Percentiles rank a stretch among this genome's conserved stretches.
Conservation (phyloP, 495 filamentous ascomycete species). For the Penicillium argentinense region DNA sequence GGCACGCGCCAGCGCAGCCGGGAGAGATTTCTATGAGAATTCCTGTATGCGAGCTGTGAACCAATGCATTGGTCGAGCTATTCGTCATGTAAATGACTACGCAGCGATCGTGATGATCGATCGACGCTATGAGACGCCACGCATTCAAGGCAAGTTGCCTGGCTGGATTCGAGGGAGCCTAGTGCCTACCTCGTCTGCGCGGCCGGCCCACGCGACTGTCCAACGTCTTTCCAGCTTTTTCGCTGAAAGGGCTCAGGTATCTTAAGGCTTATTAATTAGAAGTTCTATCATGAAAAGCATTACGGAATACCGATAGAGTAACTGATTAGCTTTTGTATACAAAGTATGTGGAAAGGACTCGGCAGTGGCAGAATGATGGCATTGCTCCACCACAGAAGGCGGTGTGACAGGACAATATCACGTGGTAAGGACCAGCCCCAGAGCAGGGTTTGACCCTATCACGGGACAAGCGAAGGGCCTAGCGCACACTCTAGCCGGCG, state of each 20-base stretch:
- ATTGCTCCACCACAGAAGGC: conserved; percentile 1
- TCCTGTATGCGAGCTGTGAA: conserved; percentile 96
- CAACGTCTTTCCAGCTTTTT: conserved; percentile 41
- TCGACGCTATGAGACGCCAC: conserved; percentile 64
- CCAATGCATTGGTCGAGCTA: conserved; percentile 91
- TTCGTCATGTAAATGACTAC: conserved; percentile 84
- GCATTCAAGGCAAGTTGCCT: conserved; percentile 78
- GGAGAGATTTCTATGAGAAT: conserved; percentile 88
- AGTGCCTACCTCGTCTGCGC: conserved; percentile 16
- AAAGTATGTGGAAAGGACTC: background rate
- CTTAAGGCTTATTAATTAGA: background rate
- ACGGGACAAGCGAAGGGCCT: conserved; percentile 43
- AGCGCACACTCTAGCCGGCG: conserved; percentile 44
- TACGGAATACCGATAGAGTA: background rate
- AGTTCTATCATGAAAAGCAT: background rate
- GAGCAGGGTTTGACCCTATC: conserved; percentile 33
- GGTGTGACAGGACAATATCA: background rate
- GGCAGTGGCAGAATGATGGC: conserved; percentile 8
- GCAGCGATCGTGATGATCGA: conserved; percentile 88
- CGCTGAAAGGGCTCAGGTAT: conserved; percentile 13
- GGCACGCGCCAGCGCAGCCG: conserved; percentile 58
- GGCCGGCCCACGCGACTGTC: conserved; percentile 29
- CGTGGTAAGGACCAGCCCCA: conserved; percentile 14
- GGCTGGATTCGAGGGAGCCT: conserved; percentile 73
- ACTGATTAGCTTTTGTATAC: background rate